Base-by-base conservation (phyloP, 1,284 basidiomycete genomes). In the Anthracocystis panici-leucophaei region DNA sequence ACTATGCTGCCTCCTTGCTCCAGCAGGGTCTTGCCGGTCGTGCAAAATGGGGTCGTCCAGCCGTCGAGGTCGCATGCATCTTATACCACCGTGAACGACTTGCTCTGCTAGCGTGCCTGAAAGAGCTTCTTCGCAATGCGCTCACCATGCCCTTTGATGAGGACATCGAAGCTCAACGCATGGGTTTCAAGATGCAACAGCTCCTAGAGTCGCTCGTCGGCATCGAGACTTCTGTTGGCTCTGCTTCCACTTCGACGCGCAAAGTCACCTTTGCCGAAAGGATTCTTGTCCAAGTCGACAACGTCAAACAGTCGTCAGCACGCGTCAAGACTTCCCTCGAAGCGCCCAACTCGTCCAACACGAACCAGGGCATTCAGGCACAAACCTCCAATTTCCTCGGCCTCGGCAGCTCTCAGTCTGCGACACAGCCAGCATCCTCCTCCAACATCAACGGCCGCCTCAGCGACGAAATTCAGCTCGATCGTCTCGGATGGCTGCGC, bases 1-100 rank as follows among this genome's bases (percentile, higher is more conserved):
- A 68, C 44, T 84, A 78, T 57, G 81, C 82, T 16, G 84, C 84
- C 10, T 84, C 82, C 5, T 75, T 85, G 25, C 66, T 85, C 12
- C 82, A 84, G 45, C 83, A 78, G 25, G 82, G 79, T 45, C 65
- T 83, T n/a, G 65, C 70, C 0, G 74, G 73, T 2, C 55, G 79
- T 18, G 72, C 81, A 18, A 79, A 78, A 25, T 85, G 80, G 80
- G 78, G 67, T 21, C 78, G 84, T 27, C 46, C 75, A 10, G 78
- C 80, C 5, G 60, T 78, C 44, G 84, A 85, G 12, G 79, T 82
- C 23, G 81, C 83, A 16, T 78, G 77, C 59, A 77, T 84, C 40
- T 66, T 85, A 21, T 78, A 66, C 65, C 78, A 85, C 62, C 78
- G 75, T 45, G 84, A 85, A 65, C 67, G 74, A 38, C 80, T 82